Evolutionary conservation across 352 stramenopile genomes (phyloP), one percentile per base, ranked within the genome.

Genomic region (Phytophthora quininea): DNA sequence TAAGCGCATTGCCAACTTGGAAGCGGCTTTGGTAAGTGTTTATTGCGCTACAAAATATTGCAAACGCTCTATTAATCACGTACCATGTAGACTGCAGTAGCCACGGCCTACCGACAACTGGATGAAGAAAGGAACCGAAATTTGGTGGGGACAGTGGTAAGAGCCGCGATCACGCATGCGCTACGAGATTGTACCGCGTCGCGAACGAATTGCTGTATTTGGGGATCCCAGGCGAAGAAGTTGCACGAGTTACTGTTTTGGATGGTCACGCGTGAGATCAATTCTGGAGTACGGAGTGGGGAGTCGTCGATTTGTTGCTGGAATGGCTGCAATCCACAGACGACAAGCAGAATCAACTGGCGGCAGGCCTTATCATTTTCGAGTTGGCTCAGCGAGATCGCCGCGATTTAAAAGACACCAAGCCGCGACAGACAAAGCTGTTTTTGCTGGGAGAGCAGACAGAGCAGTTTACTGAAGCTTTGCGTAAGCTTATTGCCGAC

Each of bases 181-280:
- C 78, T 81, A 38, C 60, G 61, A 48, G 71, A 78, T 43, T 88
- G 81, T 47, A 66, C 54, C 7, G 60, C 69, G 27, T 86, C 81
- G 19, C 84, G 80, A 38, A 43, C 54, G 8, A 93, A 91, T 29
- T 69, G 71, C 46, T 93, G 81, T 27, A 69, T 89, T 33, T 93
- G 82, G 86, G 75, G 59, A 0, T 6, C 48, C 3, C 64, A 84
- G 31, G 78, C 83, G 3, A 67, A 69, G 29, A 93, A 92, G 33
- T 47, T 80, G 19, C 65, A 88, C 8, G 10, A 58, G 4, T 47
- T 93, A 38, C 64, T 93, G n/a, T 54, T 82, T 15, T 92, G 83
- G 83, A 83, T 91, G 50, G 49, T 76, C 10, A 53, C 24, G 1
- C 19, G 4, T 31, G 69, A 84, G 43, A 32, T 15, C 33, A 30